Evolutionary conservation across 495 filamentous ascomycete species (phyloP), one percentile per base, ranked within the genome.

Genomic region (Aspergillus cavernicola): DNA sequence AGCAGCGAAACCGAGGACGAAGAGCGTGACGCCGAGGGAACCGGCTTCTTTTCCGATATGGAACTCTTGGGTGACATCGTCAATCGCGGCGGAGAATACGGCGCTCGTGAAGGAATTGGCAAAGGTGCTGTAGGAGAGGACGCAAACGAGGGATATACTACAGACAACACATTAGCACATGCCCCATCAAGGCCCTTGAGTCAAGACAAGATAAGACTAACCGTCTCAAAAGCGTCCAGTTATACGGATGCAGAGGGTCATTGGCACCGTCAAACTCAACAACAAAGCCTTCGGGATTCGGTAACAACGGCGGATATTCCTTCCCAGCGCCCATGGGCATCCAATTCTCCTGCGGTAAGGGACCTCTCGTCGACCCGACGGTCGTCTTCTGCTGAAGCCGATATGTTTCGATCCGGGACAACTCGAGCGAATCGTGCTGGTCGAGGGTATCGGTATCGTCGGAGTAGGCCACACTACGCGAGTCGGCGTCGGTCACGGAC

Each of bases 241-340:
- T 84, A 54, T 78, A 71, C 4, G 80, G 77, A 57, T 84, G 72
- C 7, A 63, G 29, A 0, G 78, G 78, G 57, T 82, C 79, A 33
- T 76, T 60, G 0, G 54, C 44, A 0, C 78, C 79, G 16, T 78
- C 70, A 47, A 80, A 83, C 40, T 81, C 76, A 15, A 82, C 78
- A 20, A 79, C 69, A 45, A 80, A 81, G 24, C 68, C 65, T 23
- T 69, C 62, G 0, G 61, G 32, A 22, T 67, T 56, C 13, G 74
- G 74, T 1, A 80, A 59, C 1, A 63, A 46, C 3, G 67, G 69
- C 2, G 78, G 76, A 52, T 75, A 75, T 6, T 72, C 67, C 46
- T 60, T 71, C 9, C 60, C 64, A 13, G 41, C 60, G 6, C 69
- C 69, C 50, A 70, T 64, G 4, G 58, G 50, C 7, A 60, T 33